Evolutionary conservation across 1,284 basidiomycete species (phyloP).

Genomic region (Heterobasidion annosum): DNA sequence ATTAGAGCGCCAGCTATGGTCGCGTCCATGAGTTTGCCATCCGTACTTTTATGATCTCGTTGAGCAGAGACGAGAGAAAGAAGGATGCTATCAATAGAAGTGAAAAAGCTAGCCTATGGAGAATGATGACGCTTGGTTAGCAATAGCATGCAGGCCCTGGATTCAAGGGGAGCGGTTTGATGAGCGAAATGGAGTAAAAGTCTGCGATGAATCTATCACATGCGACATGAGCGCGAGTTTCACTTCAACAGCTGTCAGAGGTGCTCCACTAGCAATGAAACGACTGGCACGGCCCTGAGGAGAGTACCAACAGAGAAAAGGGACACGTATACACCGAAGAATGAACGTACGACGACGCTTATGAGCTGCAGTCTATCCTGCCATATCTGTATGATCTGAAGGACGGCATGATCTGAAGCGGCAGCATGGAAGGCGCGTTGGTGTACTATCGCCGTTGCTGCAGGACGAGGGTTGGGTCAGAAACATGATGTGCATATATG

Average conservation of each 20-base stretch:
- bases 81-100: conserved; percentile 25
- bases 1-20: conserved; percentile 25
- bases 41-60: conserved; percentile 11
- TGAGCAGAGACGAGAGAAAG: conserved; percentile 18
- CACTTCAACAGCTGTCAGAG: background rate
- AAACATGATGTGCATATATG: background rate
- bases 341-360: conserved; percentile 18
- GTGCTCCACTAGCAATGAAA: background rate
- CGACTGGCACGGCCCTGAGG: background rate
- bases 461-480: background rate
- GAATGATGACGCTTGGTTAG: background rate
- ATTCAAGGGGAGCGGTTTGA: background rate
- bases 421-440: background rate
- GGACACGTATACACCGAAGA: background rate
- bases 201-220: background rate
- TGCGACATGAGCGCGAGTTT: no score
- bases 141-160: background rate
- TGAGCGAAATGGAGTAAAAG: background rate
- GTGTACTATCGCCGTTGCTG: background rate
- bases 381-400: conserved; percentile 20
- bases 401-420: background rate
- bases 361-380: conserved; percentile 21
- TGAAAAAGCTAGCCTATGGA: conserved; percentile 28
- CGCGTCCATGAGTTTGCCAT: conserved; percentile 19
- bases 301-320: background rate